Base-by-base conservation (phyloP, 2,329 filamentous ascomycete species). In the Aspergillus versicolor region DNA sequence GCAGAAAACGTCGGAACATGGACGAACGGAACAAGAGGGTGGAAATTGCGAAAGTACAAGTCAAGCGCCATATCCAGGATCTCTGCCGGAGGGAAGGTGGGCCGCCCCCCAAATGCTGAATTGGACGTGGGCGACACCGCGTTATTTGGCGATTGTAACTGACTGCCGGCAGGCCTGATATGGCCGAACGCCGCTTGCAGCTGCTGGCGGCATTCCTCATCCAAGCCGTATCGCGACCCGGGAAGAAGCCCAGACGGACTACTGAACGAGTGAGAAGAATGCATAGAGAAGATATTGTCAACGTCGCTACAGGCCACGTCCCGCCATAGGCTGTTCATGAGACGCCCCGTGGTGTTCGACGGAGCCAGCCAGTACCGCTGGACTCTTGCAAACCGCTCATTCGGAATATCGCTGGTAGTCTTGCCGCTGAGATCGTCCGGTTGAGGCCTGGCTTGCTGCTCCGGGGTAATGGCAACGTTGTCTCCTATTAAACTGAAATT, bases 1-100 rank as follows among this genome's bases (percentile, higher is more conserved):
- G 80, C 79, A 13, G 76, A 78, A 59, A 83, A 83, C 0, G 81
- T 81, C 2, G 81, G 80, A 13, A 81, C 72, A 62, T 83, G 81
- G 6, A 83, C 77, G 58, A 83, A 81, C 0, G 80, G 80, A 37
- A 82, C 73, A 3, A 81, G 75, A 1, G 80, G 78, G 54, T 83
- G 80, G 57, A 82, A 82, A 37, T 79, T 79, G 47, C 80, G 79
- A 58, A 83, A 80, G 61, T 81, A 83, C 53, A 82, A 75, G 63
- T 83, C 81, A 19, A 83, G 65, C 8, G 80, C 79, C 65, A 82
- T 82, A 57, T 83, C 81, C 11, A 83, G 68, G 7, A 82, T 79
- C 61, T 83, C 81, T 4, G 79, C 77, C 2, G 80, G 80, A 37
- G 77, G 81, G 64, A 75, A 83, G 65, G 61, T 72, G 57, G 64